Evolutionary conservation across 2,329 filamentous ascomycete species (phyloP).

Genomic region (Phaeosphaeria sp.): DNA sequence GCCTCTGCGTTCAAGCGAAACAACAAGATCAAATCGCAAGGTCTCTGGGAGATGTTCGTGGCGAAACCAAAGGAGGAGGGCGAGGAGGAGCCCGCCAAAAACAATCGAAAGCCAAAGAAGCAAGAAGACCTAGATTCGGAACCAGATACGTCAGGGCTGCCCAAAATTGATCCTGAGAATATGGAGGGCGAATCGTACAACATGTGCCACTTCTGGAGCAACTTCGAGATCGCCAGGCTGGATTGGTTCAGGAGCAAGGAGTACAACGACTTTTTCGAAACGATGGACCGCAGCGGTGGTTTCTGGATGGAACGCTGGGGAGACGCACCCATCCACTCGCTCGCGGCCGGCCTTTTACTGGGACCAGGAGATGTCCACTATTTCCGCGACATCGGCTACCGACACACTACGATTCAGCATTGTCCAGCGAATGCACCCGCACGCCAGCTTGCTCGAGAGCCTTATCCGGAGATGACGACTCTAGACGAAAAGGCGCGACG

Average conservation of each 20-base stretch:
- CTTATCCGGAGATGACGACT: slow-evolving; percentile 83
- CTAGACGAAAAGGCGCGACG: slow-evolving; percentile 80
- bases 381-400: slow-evolving; percentile 98
- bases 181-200: slow-evolving; percentile 99
- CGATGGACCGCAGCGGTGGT: slow-evolving; percentile 97
- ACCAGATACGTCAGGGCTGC: slow-evolving; percentile 71
- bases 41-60: slow-evolving; percentile 98
- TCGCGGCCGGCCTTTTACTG: slow-evolving; percentile 89
- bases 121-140: slow-evolving; percentile 83
- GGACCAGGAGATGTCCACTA: slow-evolving; percentile 89
- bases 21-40: slow-evolving; percentile 88
- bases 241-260: slow-evolving; percentile 97
- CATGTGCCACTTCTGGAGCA: slow-evolving; percentile 99
- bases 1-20: slow-evolving; percentile 96
- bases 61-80: slow-evolving; percentile 73
- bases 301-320: slow-evolving; percentile 99
- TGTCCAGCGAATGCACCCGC: slow-evolving; percentile 94
- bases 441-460: slow-evolving; percentile 79
- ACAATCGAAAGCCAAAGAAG: slow-evolving; percentile 70
- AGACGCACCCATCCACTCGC: slow-evolving; percentile 96
- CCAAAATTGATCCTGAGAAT: slow-evolving; percentile 84
- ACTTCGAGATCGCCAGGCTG: slow-evolving; percentile 95
- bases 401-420: slow-evolving; percentile 98
- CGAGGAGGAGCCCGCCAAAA: slow-evolving; percentile 61
- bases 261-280: slow-evolving; percentile 97